Conservation (phyloP, 176 grass and related monocot genomes). For the Carex parvula region DNA sequence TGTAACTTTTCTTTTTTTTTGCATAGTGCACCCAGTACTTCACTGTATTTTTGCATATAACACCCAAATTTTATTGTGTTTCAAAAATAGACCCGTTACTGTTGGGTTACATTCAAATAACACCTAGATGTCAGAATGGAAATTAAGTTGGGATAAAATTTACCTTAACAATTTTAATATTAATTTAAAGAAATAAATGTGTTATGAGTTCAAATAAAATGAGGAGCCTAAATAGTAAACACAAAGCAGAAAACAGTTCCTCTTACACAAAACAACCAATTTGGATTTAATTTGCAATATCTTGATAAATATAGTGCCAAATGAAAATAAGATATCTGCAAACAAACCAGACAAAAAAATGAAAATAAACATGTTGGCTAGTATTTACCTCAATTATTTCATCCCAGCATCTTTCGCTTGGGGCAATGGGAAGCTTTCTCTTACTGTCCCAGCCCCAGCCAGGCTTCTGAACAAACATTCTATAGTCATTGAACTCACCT, state of each 20-base stretch:
- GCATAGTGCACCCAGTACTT: not conserved
- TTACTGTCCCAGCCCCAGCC: constrained; percentile 18
- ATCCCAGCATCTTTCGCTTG: not conserved
- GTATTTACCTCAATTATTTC: constrained; percentile 8
- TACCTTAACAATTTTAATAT: not conserved
- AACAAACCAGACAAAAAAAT: not conserved
- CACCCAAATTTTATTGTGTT: not conserved
- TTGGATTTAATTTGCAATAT: not conserved
- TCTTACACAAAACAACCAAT: not conserved
- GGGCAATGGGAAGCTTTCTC: constrained; percentile 12
- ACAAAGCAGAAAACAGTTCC: not conserved
- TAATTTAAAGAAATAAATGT: not conserved
- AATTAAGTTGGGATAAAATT: not conserved
- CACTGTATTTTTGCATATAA: not conserved
- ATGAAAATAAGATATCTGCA: not conserved
- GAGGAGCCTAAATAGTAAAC: not conserved
- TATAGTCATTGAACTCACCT: constrained; percentile 10
- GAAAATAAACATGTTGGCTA: not conserved
- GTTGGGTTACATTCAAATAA: not conserved
- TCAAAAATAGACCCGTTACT: not conserved
- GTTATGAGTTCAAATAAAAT: not conserved
- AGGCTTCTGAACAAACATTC: not conserved
- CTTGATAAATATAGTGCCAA: not conserved
- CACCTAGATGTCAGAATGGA: not conserved
- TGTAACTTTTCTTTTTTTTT: not conserved